Base-by-base conservation (phyloP, 192 early-diverging fungal genomes). In the Linnemannia hyalina region DNA sequence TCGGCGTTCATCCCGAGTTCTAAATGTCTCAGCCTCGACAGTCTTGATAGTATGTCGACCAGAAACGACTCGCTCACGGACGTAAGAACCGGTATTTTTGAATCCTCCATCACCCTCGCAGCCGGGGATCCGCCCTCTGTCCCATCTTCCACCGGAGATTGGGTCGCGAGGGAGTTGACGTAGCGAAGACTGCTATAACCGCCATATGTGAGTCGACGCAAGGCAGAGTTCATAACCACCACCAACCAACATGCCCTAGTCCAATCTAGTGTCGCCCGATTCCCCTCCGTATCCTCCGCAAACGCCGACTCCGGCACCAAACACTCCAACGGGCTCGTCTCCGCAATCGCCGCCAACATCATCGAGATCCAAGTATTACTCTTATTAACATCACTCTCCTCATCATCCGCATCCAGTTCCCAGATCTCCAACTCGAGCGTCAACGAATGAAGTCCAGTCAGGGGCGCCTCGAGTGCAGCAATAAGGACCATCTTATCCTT, bases 401-500 rank as follows among this genome's bases (percentile, higher is more conserved):
- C 55, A 11, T 26, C 55, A 11, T 60, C 49, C 16, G 49, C n/a
- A 18, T 60, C 55, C 8, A 60, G 55, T 60, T 60, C 55, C 55
- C 55, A 60, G 23, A 60, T 26, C n/a, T 60, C 55, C 6, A 60
- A n/a, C 9, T 60, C 55, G n/a, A 60, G 22, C 22, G 55, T 60
- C n/a, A 60, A n/a, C 8, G 55, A 60, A 26, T 60, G 55, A 26
- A 60, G 55, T 26, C n/a, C n/a, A 60, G 55, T 60, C n/a, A 60
- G n/a, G n/a, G 55, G 55, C 8, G 55, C 55, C 23, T 60, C n/a
- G 55, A 60, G 55, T 60, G n/a, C 55, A 26, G 55, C 22, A 11
- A 60, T 26, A 9, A 60, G n/a, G 55, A 60, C 55, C 55, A 60
- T 60, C 55, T 60, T 60, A 60, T 60, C 55, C 55, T 60, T 26